phyloP scores from a whole-genome alignment of 139 green algal species.

The Chlorella sp. region DNA sequence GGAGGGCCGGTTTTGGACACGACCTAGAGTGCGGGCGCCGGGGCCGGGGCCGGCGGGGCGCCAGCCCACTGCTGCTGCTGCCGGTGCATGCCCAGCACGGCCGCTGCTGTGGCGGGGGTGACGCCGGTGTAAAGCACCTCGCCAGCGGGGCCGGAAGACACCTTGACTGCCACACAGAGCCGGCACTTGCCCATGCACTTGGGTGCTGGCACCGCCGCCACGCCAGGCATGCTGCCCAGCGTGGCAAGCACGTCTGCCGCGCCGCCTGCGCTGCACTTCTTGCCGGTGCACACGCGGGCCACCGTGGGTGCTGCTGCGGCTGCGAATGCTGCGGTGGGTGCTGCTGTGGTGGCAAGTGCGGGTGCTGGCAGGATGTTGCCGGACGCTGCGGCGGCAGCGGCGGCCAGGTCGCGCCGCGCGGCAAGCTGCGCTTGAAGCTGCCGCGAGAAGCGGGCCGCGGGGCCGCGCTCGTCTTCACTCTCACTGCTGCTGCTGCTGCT shows the following conservation, averaged over 20 bases:
- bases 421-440: background rate
- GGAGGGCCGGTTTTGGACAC: no score
- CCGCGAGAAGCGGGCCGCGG: background rate
- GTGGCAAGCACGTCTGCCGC: background rate
- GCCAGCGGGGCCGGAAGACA: background rate
- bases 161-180: background rate
- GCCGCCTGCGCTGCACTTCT: constrained; percentile 9
- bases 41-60: no score
- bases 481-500: constrained; percentile 14
- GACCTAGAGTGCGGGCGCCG: no score
- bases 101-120: background rate
- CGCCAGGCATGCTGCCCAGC: background rate
- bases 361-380: background rate
- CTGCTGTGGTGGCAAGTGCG: background rate
- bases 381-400: background rate
- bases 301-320: background rate
- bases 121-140: constrained; percentile 9
- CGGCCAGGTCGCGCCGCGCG: background rate
- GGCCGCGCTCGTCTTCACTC: background rate
- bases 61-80: background rate
- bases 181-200: constrained; percentile 14
- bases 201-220: background rate
- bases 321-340: background rate
- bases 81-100: constrained; percentile 19
- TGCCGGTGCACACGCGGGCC: constrained; percentile 1